Percentiles rank a stretch among this genome's conserved stretches.
Conservation (phyloP, 192 early-diverging fungal species). For the Physocladia obscura region DNA sequence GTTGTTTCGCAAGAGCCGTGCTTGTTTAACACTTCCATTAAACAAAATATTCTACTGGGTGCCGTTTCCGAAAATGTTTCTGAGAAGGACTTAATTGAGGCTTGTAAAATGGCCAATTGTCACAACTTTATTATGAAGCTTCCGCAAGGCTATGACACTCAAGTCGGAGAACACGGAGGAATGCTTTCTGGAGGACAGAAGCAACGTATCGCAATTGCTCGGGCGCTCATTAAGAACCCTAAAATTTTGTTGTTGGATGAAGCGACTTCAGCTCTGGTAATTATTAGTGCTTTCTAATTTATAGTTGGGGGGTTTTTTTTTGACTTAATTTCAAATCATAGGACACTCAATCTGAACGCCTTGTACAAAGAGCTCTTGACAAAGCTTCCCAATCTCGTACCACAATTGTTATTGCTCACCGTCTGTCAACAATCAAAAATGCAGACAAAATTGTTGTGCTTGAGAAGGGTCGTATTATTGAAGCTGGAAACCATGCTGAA, state of each 20-base stretch:
- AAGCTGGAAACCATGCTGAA: constrained; percentile 81
- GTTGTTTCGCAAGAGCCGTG: constrained; percentile 91
- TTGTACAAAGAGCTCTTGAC: constrained; percentile 54
- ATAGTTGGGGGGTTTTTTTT: not conserved
- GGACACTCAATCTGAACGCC: constrained; percentile 53
- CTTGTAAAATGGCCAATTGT: constrained; percentile 63
- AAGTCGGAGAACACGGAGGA: constrained; percentile 71
- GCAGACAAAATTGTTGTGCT: constrained; percentile 62
- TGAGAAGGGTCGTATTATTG: constrained; percentile 54
- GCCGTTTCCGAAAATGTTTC: constrained; percentile 48
- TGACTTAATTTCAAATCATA: not conserved
- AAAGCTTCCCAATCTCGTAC: constrained; percentile 60
- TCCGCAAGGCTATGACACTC: constrained; percentile 78
- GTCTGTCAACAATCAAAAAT: constrained; percentile 84
- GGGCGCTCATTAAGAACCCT: constrained; percentile 84
- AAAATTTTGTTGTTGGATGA: constrained; percentile 70
- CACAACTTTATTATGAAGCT: constrained; percentile 82
- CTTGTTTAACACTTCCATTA: constrained; percentile 73
- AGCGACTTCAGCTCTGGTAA: constrained; percentile 51
- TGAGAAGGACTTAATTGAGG: constrained; percentile 50
- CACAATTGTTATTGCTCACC: constrained; percentile 92
- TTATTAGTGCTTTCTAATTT: not conserved
- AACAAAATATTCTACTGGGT: constrained; percentile 75
- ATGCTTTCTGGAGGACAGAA: constrained; percentile 90
- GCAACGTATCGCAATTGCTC: constrained; percentile 95